phyloP scores from a whole-genome alignment of 345 rosid genomes.

The Tarenaya hassleriana region DNA sequence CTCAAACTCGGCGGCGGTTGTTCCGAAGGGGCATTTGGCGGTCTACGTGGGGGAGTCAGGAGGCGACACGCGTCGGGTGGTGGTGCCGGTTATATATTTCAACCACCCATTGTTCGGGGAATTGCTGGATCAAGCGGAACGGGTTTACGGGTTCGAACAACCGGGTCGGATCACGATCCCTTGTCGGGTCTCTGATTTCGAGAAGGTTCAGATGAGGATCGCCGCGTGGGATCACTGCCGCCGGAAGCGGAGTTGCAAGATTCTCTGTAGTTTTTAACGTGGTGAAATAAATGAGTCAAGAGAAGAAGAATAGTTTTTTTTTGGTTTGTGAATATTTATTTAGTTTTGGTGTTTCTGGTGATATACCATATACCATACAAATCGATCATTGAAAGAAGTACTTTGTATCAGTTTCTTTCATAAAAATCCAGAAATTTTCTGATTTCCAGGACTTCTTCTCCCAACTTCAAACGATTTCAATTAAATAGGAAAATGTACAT shows the following conservation, averaged over 20 bases:
- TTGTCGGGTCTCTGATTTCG: slow-evolving; percentile 66
- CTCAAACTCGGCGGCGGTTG: slow-evolving; percentile 18
- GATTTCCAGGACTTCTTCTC: too few relatives aligned
- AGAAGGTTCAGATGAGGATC: slow-evolving; percentile 68
- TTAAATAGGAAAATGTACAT: too few relatives aligned
- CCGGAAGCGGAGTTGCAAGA: slow-evolving; percentile 18
- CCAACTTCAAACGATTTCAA: too few relatives aligned
- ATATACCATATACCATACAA: too few relatives aligned
- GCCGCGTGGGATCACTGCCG: slow-evolving; percentile 49
- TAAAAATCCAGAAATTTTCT: too few relatives aligned
- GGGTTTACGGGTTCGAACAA: slow-evolving; percentile 63
- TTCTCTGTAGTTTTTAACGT: slow-evolving; percentile 10
- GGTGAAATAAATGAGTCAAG: not conserved
- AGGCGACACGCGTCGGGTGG: slow-evolving; percentile 38
- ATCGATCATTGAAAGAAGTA: too few relatives aligned
- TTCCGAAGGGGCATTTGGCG: slow-evolving; percentile 73
- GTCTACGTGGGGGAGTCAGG: slow-evolving; percentile 59
- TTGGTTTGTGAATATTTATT: too few relatives aligned
- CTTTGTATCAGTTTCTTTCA: too few relatives aligned
- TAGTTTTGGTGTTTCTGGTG: too few relatives aligned
- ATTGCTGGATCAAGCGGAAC: slow-evolving; percentile 65
- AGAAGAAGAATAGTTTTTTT: not conserved
- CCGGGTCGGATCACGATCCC: slow-evolving; percentile 77
- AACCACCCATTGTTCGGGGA: slow-evolving; percentile 84
- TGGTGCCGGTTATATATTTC: slow-evolving; percentile 73